A percentile compares a stretch with the other conserved stretches of the same genome.
Evolutionary conservation across 495 filamentous ascomycete species (phyloP).

Genomic region (Trichoderma asperelloides): DNA sequence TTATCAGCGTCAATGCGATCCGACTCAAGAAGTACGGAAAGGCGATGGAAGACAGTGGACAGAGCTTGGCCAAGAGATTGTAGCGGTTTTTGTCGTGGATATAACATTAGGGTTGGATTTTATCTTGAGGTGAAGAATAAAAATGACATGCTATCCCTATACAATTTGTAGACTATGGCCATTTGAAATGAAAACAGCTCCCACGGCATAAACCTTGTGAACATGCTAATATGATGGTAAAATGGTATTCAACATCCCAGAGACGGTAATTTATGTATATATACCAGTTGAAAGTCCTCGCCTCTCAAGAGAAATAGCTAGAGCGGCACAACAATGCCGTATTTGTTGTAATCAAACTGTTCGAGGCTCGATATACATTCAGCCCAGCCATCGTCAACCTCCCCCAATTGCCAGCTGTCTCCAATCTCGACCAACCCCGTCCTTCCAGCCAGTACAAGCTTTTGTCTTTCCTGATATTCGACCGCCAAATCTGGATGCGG

Average conservation of each 20-base stretch:
- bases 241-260: too few species aligned
- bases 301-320: not conserved
- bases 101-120: not conserved
- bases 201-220: too few species aligned
- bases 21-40: not conserved
- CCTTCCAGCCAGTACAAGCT: constrained; percentile 68
- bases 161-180: too few species aligned
- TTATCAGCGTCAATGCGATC: not conserved
- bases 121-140: too few species aligned
- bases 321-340: constrained; percentile 16
- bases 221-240: too few species aligned
- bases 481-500: constrained; percentile 62
- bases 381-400: constrained; percentile 57
- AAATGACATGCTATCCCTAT: too few species aligned
- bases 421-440: constrained; percentile 47
- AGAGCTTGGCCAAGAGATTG: not conserved
- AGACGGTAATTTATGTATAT: too few species aligned
- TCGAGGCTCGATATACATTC: constrained; percentile 48
- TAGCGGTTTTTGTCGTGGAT: not conserved
- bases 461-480: constrained; percentile 59
- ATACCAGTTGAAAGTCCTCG: too few species aligned
- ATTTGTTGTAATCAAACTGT: constrained; percentile 53
- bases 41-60: not conserved
- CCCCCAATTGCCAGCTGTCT: constrained; percentile 33
- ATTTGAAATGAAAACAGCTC: too few species aligned